Evolutionary conservation across 345 rosid species (phyloP).

Genomic region (Bruguiera sexangula): DNA sequence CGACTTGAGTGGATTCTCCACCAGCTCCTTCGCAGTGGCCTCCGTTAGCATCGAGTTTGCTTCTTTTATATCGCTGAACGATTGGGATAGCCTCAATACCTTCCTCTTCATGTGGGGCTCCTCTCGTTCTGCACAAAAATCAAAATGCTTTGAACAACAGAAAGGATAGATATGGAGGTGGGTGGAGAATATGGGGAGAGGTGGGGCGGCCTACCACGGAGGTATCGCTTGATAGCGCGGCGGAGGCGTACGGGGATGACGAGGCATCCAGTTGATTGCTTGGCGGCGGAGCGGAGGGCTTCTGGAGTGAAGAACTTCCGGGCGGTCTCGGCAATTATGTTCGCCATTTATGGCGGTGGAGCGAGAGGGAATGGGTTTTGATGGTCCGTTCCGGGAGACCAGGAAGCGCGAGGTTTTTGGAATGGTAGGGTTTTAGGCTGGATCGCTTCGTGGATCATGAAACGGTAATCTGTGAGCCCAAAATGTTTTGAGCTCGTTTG

Average conservation of each 20-base stretch:
- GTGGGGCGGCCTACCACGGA: conserved; percentile 42
- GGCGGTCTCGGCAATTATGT: conserved; percentile 10
- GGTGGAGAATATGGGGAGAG: background rate
- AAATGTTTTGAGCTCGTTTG: too few relatives aligned
- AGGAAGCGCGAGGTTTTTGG: too few relatives aligned
- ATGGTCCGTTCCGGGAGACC: background rate
- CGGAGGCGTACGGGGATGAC: conserved; percentile 77
- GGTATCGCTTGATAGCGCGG: conserved; percentile 76
- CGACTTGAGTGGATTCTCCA: conserved; percentile 82
- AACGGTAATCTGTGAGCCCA: too few relatives aligned
- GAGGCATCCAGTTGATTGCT: conserved; percentile 67
- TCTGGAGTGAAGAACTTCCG: conserved; percentile 48
- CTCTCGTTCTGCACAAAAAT: conserved; percentile 50
- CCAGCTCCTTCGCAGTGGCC: conserved; percentile 60
- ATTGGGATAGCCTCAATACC: conserved; percentile 65
- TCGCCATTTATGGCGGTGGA: conserved; percentile 20
- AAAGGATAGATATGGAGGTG: background rate
- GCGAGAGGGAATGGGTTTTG: background rate
- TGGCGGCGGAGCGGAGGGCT: conserved; percentile 61
- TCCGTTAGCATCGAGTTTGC: conserved; percentile 48
- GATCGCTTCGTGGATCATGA: too few relatives aligned
- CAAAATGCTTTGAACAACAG: background rate
- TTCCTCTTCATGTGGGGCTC: conserved; percentile 80
- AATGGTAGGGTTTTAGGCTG: too few relatives aligned
- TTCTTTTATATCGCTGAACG: conserved; percentile 65